Percentiles rank a stretch among this genome's conserved stretches.
phyloP scores from a whole-genome alignment of 2,329 filamentous ascomycete genomes.

The Aspergillus uvarum region DNA sequence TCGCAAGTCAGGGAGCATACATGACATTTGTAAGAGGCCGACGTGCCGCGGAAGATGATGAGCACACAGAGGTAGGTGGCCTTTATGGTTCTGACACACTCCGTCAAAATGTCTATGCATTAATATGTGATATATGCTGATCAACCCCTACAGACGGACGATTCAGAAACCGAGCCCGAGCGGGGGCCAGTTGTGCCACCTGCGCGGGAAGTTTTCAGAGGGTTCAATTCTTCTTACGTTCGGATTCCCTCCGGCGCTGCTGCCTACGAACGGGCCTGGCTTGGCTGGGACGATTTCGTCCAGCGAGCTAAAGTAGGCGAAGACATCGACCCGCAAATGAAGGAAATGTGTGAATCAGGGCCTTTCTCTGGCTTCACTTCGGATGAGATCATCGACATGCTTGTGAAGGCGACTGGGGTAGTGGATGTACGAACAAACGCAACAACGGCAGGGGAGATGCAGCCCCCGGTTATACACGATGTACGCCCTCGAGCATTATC shows the following conservation, averaged over 20 bases:
- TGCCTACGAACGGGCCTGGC: slow-evolving; percentile 35
- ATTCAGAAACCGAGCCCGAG: slow-evolving; percentile 31
- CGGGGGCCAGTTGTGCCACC: slow-evolving; percentile 26
- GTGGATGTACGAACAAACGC: slow-evolving; percentile 18
- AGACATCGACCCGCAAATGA: slow-evolving; percentile 42
- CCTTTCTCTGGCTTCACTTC: slow-evolving; percentile 26
- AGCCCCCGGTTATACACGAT: slow-evolving; percentile 13
- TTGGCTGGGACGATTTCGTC: slow-evolving; percentile 43
- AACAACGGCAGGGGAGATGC: slow-evolving; percentile 8
- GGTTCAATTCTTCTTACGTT: slow-evolving; percentile 38
- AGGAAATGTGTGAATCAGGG: slow-evolving; percentile 33
- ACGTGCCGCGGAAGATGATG: slow-evolving; percentile 42
- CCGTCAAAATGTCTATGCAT: neutral
- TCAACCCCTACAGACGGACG: slow-evolving; percentile 26
- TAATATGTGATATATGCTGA: slow-evolving; percentile 14
- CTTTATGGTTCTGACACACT: neutral
- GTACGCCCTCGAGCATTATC: slow-evolving; percentile 30
- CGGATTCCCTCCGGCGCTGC: slow-evolving; percentile 36
- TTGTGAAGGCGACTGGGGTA: slow-evolving; percentile 31
- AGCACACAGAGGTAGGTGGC: slow-evolving; percentile 39
- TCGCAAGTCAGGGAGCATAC: slow-evolving; percentile 42
- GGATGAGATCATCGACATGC: slow-evolving; percentile 25
- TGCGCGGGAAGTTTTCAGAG: slow-evolving; percentile 29
- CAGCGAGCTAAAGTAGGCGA: slow-evolving; percentile 39
- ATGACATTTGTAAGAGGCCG: slow-evolving; percentile 41